These are phyloP conservation scores for Thalia dealbata DNA, from an alignment of 176 grass and related monocot genomes.

Conservation along the genomic window DNA sequence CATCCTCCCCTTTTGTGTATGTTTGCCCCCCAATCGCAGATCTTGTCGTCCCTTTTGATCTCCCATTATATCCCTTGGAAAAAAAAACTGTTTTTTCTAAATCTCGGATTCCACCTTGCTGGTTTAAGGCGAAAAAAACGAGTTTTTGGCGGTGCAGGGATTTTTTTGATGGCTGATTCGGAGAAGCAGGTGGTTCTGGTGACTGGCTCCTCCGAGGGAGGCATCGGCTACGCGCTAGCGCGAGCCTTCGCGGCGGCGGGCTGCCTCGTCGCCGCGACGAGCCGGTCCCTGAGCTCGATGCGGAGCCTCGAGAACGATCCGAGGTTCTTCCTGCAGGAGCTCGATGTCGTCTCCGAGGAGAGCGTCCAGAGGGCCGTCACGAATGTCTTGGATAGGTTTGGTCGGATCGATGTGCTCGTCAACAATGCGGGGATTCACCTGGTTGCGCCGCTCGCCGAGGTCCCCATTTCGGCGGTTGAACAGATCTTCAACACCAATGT, in stretches of 20 bases:
- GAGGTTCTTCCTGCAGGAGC: constrained; percentile 41
- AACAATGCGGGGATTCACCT: constrained; percentile 91
- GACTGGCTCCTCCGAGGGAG: constrained; percentile 80
- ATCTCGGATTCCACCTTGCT: not conserved
- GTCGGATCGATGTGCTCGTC: constrained; percentile 73
- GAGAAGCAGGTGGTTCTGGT: constrained; percentile 58
- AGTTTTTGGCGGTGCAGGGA: not conserved
- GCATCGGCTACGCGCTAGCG: constrained; percentile 66
- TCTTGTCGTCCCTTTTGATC: no score
- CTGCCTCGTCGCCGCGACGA: constrained; percentile 67
- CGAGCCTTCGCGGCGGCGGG: constrained; percentile 49
- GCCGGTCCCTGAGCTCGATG: constrained; percentile 67
- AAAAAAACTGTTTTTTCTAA: no score
- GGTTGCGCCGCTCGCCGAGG: constrained; percentile 76
- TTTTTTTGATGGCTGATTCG: constrained; percentile 7
- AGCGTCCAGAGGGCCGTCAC: constrained; percentile 34
- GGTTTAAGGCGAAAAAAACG: not conserved
- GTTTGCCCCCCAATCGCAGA: no score
- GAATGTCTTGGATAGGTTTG: constrained; percentile 33
- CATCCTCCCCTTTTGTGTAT: no score
- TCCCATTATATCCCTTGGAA: no score
- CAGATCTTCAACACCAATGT: constrained; percentile 78
- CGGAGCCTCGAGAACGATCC: constrained; percentile 36
- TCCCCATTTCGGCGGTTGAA: constrained; percentile 52
- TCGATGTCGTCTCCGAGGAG: constrained; percentile 62